Evolutionary conservation across 2,329 filamentous ascomycete species (phyloP).

Genomic region (Mycocentrospora acerina): DNA sequence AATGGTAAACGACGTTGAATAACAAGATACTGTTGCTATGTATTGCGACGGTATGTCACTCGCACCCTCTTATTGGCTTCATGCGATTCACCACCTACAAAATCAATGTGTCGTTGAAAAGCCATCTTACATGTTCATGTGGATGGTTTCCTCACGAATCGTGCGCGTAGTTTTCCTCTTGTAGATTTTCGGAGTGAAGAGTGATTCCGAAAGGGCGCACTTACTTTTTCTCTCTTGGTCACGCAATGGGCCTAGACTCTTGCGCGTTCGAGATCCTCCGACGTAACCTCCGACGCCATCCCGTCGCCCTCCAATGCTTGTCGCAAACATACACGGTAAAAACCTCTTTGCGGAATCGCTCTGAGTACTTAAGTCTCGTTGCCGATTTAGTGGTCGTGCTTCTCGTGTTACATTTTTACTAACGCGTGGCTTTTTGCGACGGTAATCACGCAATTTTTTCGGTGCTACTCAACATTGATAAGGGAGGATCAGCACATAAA

Average conservation of each 20-base stretch:
- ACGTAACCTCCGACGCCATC: no score
- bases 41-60: conserved; percentile 4
- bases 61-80: not conserved
- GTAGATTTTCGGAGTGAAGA: no score
- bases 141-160: no score
- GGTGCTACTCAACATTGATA: conserved; percentile 7
- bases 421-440: conserved; percentile 1
- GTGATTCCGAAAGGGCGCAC: no score
- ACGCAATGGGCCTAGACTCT: no score
- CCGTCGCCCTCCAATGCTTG: conserved; percentile 7
- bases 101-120: no score
- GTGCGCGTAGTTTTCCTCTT: no score
- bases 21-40: conserved; percentile 1
- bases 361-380: conserved; percentile 8
- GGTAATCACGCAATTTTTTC: conserved; percentile 9
- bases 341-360: conserved; percentile 9
- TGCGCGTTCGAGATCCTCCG: no score
- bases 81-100: not conserved
- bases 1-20: not conserved
- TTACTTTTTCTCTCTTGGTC: no score
- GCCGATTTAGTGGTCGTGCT: conserved; percentile 3
- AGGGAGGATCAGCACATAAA: not conserved
- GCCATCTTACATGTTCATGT: no score
- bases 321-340: conserved; percentile 10
- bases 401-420: not conserved